phyloP scores from a whole-genome alignment of 2,329 filamentous ascomycete genomes.

The Leptographium flavum region DNA sequence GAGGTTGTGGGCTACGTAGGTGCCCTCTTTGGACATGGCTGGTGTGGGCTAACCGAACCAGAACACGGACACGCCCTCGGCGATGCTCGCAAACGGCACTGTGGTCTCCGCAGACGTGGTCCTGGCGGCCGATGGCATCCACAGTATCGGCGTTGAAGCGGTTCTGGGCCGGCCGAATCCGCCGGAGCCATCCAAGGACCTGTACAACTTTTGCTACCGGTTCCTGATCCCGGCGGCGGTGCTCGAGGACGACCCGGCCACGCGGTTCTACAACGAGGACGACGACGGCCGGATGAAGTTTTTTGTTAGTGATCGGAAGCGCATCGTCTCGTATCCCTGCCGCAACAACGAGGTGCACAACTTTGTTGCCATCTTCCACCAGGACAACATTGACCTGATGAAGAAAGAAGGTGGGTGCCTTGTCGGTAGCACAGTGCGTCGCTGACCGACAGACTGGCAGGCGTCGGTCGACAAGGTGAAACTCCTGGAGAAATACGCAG shows the following conservation, averaged over 20 bases:
- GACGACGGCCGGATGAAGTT: conserved; percentile 14
- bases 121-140: conserved; percentile 30
- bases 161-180: conserved; percentile 16
- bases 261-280: conserved; percentile 17
- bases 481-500: conserved; percentile 16
- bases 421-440: no score
- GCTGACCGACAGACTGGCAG: conserved; percentile 16
- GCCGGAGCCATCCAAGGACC: conserved; percentile 13
- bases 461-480: conserved; percentile 16
- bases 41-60: no score
- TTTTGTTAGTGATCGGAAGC: conserved; percentile 13
- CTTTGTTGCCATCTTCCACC: conserved; percentile 19
- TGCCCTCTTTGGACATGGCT: background rate
- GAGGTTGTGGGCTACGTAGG: conserved; percentile 17
- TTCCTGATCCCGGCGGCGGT: conserved; percentile 19
- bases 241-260: conserved; percentile 18
- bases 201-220: conserved; percentile 21
- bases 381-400: conserved; percentile 10
- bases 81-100: conserved; percentile 17
- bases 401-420: conserved; percentile 11
- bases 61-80: conserved; percentile 14
- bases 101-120: conserved; percentile 22
- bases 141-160: conserved; percentile 17
- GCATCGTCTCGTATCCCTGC: conserved; percentile 20
- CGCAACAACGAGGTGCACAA: conserved; percentile 18